phyloP scores from a whole-genome alignment of 768 basidiomycete species.

The Trametes meyenii region DNA sequence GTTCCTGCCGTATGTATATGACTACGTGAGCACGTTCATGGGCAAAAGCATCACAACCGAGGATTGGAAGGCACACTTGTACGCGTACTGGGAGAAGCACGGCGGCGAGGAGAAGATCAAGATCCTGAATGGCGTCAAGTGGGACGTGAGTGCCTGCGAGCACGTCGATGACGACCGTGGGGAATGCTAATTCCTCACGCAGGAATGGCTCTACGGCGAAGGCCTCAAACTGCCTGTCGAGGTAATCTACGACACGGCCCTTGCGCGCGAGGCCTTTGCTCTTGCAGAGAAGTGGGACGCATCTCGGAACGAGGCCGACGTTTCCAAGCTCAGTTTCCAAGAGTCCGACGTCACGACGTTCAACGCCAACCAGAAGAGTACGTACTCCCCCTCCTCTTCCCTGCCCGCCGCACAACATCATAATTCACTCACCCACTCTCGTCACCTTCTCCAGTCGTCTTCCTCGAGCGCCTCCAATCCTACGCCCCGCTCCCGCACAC shows the following conservation, averaged over 20 bases:
- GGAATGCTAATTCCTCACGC: not conserved
- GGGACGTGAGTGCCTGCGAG: conserved; percentile 58
- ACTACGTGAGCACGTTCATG: conserved; percentile 82
- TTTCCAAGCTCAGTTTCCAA: conserved; percentile 55
- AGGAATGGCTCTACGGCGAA: conserved; percentile 86
- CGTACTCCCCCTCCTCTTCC: conserved; percentile 24
- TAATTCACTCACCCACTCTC: not conserved
- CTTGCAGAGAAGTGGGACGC: conserved; percentile 78
- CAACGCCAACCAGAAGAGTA: conserved; percentile 78
- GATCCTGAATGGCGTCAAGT: conserved; percentile 70
- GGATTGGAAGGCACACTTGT: conserved; percentile 83
- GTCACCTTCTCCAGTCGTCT: conserved; percentile 57
- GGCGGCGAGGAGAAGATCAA: conserved; percentile 64
- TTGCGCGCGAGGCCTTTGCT: conserved; percentile 69
- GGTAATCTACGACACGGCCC: conserved; percentile 72
- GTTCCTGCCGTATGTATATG: conserved; percentile 81
- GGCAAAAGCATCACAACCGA: conserved; percentile 83
- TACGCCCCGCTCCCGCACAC: conserved; percentile 59
- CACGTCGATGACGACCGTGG: not conserved
- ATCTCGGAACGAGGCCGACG: conserved; percentile 51
- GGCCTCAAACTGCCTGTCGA: conserved; percentile 72
- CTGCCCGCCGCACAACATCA: not conserved
- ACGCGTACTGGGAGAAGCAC: conserved; percentile 63
- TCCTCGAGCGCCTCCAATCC: conserved; percentile 79
- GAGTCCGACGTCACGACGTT: conserved; percentile 62